phyloP scores from a whole-genome alignment of 2,329 filamentous ascomycete genomes.

The Pleurostoma richardsiae region DNA sequence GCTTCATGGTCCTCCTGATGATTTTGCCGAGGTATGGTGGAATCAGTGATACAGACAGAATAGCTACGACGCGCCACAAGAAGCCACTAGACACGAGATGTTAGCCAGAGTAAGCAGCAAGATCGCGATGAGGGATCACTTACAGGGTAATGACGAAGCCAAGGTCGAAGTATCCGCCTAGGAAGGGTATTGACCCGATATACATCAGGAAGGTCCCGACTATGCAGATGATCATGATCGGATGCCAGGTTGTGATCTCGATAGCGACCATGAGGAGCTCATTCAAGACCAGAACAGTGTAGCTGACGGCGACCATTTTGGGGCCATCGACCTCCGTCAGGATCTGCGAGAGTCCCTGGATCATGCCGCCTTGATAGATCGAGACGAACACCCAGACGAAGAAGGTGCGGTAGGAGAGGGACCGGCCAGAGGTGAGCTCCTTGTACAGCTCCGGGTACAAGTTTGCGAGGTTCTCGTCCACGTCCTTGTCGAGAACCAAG shows the following conservation, averaged over 20 bases:
- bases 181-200: slow-evolving; percentile 75
- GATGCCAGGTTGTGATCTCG: slow-evolving; percentile 95
- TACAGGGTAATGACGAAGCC: slow-evolving; percentile 67
- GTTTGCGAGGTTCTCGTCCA: slow-evolving; percentile 89
- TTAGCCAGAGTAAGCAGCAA: slow-evolving; percentile 12
- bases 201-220: slow-evolving; percentile 80
- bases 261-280: slow-evolving; percentile 97
- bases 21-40: slow-evolving; percentile 86
- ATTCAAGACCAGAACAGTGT: slow-evolving; percentile 87
- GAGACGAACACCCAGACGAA: slow-evolving; percentile 95
- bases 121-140: slow-evolving; percentile 19
- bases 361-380: slow-evolving; percentile 91
- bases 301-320: slow-evolving; percentile 83
- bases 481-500: slow-evolving; percentile 89
- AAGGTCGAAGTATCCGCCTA: slow-evolving; percentile 87
- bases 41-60: slow-evolving; percentile 73
- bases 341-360: slow-evolving; percentile 89
- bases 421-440: slow-evolving; percentile 84
- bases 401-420: slow-evolving; percentile 87
- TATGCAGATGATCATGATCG: slow-evolving; percentile 80
- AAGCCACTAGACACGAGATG: slow-evolving; percentile 56
- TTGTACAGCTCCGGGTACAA: slow-evolving; percentile 97
- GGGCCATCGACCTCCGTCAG: slow-evolving; percentile 71
- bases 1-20: slow-evolving; percentile 78
- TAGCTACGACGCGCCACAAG: slow-evolving; percentile 79